Conservation (phyloP, 306 rosid species). For the Rosa rugosa region DNA sequence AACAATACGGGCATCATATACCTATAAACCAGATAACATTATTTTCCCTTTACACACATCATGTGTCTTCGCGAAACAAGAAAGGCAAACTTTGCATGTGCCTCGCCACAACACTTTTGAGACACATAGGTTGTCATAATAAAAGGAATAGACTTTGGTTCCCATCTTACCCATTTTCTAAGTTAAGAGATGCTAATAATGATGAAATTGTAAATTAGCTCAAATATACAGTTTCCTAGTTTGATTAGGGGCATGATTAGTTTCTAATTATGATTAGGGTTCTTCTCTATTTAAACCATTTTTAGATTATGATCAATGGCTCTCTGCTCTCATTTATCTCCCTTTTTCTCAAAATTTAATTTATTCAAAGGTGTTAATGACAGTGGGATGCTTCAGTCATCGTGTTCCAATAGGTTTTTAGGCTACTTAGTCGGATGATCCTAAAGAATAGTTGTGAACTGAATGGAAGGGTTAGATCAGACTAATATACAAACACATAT, state of each 20-base stretch:
- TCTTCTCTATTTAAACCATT: neutral
- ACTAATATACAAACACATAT: neutral
- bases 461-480: neutral
- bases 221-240: neutral
- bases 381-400: neutral
- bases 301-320: neutral
- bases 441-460: neutral
- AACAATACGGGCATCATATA: neutral
- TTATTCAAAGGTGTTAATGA: neutral
- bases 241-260: neutral
- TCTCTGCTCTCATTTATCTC: neutral
- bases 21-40: neutral
- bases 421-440: neutral
- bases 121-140: too few relatives aligned
- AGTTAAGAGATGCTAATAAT: neutral
- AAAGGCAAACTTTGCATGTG: neutral
- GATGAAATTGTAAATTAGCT: neutral
- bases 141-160: neutral
- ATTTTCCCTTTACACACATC: neutral
- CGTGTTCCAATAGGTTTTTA: neutral
- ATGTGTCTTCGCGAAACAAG: neutral
- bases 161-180: neutral
- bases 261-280: neutral
- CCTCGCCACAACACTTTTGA: too few relatives aligned
- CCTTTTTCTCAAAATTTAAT: neutral